Evolutionary conservation across 1,284 basidiomycete species (phyloP), one percentile per base, ranked within the genome.

Genomic region (Malassezia nana): DNA sequence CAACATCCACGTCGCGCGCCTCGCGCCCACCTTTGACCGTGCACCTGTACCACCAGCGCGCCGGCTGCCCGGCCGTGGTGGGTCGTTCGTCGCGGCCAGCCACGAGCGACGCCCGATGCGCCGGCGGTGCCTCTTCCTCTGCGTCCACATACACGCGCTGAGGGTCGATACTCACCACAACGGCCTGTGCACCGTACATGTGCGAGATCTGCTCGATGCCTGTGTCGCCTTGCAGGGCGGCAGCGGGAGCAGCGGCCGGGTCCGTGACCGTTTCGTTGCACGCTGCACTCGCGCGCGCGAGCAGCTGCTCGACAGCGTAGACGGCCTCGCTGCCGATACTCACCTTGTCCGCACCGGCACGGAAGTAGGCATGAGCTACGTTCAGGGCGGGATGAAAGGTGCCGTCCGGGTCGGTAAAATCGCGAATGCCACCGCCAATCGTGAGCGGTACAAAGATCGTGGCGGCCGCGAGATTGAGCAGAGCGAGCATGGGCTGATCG

Each of bases 401-500:
- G 30, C 92, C 92, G 74, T 98, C 92, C 0, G 94, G 94, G 72
- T 99, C 94, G 63, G 87, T 79, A 9, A 84, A 85, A 76, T 96
- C 91, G 76, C 90, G 92, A 79, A 99, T 98, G 0, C 94, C 94
- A 30, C 94, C 94, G 29, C 94, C 94, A 63, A 99, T 92, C 16
- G 94, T 98, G 47, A 99, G 81, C n/a, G 94, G 94, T 2, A 99
- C 90, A 74, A 94, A 98, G 46, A 96, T 83, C 46, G 83, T 83
- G 74, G 88, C 83, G 0, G 94, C 91, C 0, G 91, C 87, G 0
- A 84, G 83, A 51, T 86, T 84, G 46, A 98, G 87, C 65, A 99
- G 86, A 40, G 88, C 85, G 50, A 99, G 82, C 94, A 99, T 98
- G 0, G 94, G 94, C 76, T 98, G 94, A 76, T 98, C 94, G 50